Evolutionary conservation across 768 basidiomycete species (phyloP).

Genomic region (Phaeotremella fagi): DNA sequence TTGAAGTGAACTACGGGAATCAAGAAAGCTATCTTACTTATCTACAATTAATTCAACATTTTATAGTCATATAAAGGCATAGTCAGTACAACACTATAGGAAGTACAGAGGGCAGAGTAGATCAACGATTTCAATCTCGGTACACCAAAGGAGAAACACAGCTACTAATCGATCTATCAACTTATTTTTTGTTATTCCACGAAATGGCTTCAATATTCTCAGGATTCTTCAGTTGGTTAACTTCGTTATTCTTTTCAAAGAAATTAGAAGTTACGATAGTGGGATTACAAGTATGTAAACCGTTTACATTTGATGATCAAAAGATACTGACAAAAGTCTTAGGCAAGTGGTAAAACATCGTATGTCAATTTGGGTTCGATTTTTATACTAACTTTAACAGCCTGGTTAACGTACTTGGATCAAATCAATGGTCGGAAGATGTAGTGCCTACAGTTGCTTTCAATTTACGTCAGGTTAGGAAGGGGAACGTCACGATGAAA

Average conservation of each 20-base stretch:
- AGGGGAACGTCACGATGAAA: slow-evolving; percentile 84
- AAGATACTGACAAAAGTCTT: background rate
- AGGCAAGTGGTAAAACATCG: slow-evolving; percentile 94
- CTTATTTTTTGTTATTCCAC: too few species aligned
- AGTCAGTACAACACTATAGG: too few species aligned
- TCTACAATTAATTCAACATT: too few species aligned
- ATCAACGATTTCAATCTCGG: too few species aligned
- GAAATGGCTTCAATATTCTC: slow-evolving; percentile 54
- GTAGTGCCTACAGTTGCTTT: slow-evolving; percentile 95
- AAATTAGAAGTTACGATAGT: slow-evolving; percentile 86
- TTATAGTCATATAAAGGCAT: too few species aligned
- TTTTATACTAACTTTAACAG: slow-evolving; percentile 12
- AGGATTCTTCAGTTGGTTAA: slow-evolving; percentile 59
- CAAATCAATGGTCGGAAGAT: slow-evolving; percentile 82
- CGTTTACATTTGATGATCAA: too few species aligned
- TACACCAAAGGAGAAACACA: too few species aligned
- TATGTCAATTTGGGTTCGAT: slow-evolving; percentile 48
- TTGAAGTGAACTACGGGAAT: too few species aligned
- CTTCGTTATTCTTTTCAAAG: slow-evolving; percentile 75
- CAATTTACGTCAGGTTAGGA: slow-evolving; percentile 79
- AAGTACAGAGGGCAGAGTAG: too few species aligned
- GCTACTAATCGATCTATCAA: too few species aligned
- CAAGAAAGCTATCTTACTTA: too few species aligned
- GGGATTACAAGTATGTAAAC: slow-evolving; percentile 67
- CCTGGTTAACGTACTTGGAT: slow-evolving; percentile 80